These are phyloP conservation scores for Leccinellum luteum DNA, from an alignment of 768 basidiomycete species.

Conservation along the genomic window DNA sequence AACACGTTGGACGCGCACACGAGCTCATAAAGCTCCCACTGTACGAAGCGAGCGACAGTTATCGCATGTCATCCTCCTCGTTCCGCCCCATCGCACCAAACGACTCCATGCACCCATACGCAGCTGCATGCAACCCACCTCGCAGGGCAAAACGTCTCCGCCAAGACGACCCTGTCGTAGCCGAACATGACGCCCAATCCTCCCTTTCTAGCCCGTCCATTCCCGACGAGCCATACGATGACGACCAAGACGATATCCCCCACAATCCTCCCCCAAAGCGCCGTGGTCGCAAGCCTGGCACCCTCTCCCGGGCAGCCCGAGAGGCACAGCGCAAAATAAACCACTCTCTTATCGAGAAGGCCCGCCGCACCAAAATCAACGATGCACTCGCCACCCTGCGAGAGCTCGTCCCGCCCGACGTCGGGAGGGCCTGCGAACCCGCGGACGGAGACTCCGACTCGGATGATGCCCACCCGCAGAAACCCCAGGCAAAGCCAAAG, in stretches of 20 bases:
- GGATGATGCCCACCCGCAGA: slow-evolving; percentile 29
- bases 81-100: slow-evolving; percentile 28
- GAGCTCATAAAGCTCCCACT: slow-evolving; percentile 9
- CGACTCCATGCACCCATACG: slow-evolving; percentile 29
- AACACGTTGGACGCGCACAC: slow-evolving; percentile 24
- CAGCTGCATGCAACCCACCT: slow-evolving; percentile 42
- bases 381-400: slow-evolving; percentile 78
- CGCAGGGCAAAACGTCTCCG: slow-evolving; percentile 45
- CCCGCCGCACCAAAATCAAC: slow-evolving; percentile 93
- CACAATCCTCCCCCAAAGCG: slow-evolving; percentile 44
- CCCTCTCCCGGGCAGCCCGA: slow-evolving; percentile 70
- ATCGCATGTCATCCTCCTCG: slow-evolving; percentile 11
- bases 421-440: slow-evolving; percentile 32
- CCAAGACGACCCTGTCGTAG: slow-evolving; percentile 11
- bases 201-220: slow-evolving; percentile 11
- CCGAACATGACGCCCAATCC: not conserved
- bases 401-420: slow-evolving; percentile 68
- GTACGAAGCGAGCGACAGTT: no score
- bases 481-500: slow-evolving; percentile 30
- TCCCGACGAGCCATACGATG: slow-evolving; percentile 26
- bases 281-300: slow-evolving; percentile 69
- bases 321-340: slow-evolving; percentile 90
- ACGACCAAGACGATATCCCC: slow-evolving; percentile 16
- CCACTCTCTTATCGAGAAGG: slow-evolving; percentile 93
- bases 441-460: slow-evolving; percentile 34